Conservation (phyloP, 2,329 filamentous ascomycete genomes). For the Laburnicola sp. region DNA sequence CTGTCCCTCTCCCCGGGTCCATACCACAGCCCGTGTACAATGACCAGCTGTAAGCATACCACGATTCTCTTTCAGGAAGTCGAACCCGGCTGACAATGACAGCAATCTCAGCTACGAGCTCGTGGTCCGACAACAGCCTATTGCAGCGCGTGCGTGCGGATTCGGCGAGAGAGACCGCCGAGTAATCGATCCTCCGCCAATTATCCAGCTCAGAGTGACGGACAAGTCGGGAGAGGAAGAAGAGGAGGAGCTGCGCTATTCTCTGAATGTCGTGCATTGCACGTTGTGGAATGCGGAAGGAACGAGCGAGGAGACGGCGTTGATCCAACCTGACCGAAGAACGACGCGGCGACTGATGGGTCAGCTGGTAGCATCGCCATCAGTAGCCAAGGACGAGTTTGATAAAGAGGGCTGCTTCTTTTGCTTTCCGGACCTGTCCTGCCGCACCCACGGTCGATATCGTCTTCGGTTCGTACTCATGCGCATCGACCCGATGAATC, state of each 20-base stretch:
- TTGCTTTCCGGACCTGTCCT: constrained; percentile 81
- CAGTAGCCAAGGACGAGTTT: constrained; percentile 74
- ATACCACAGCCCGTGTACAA: constrained; percentile 46
- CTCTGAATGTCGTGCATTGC: constrained; percentile 74
- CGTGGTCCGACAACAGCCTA: constrained; percentile 73
- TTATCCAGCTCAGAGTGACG: constrained; percentile 71
- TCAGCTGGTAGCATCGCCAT: constrained; percentile 74
- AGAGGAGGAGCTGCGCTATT: constrained; percentile 64
- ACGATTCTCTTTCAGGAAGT: constrained; percentile 16
- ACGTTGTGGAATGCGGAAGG: constrained; percentile 73
- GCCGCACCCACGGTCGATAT: constrained; percentile 75
- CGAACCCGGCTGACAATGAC: constrained; percentile 26
- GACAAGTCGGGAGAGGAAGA: constrained; percentile 56
- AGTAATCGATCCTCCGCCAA: constrained; percentile 82
- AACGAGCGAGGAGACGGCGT: constrained; percentile 66
- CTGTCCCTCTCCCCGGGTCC: constrained; percentile 41
- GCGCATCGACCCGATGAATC: constrained; percentile 65
- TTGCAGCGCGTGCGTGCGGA: constrained; percentile 76
- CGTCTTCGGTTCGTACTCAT: constrained; percentile 74
- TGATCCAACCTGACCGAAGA: constrained; percentile 70
- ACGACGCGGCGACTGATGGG: constrained; percentile 79
- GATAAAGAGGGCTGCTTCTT: constrained; percentile 79
- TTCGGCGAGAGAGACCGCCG: constrained; percentile 81
- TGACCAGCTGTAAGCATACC: constrained; percentile 44
- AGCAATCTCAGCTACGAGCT: constrained; percentile 54